Percentiles rank a stretch among this genome's conserved stretches.
Conservation (phyloP, 2,329 filamentous ascomycete genomes). For the Neonectria punicea region DNA sequence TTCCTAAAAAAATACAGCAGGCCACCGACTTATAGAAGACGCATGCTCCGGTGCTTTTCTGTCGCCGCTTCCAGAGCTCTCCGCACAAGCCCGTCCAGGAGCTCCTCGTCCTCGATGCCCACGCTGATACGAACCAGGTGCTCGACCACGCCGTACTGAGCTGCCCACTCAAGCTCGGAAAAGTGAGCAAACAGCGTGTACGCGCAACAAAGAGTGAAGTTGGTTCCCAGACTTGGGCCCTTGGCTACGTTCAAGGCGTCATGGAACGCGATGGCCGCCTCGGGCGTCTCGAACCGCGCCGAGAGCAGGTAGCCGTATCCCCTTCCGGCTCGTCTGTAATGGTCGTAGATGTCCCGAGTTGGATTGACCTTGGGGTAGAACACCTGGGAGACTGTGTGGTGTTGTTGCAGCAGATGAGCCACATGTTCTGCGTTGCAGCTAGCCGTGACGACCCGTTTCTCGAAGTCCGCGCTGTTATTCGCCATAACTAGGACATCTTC, state of each 20-base stretch:
- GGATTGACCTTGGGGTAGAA: slow-evolving; percentile 55
- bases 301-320: slow-evolving; percentile 64
- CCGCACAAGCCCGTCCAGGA: slow-evolving; percentile 38
- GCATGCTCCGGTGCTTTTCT: background rate
- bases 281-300: slow-evolving; percentile 56
- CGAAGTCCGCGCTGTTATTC: slow-evolving; percentile 52
- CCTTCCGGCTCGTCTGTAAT: slow-evolving; percentile 48
- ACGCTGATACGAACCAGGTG: slow-evolving; percentile 57
- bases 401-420: slow-evolving; percentile 41
- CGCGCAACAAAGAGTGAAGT: slow-evolving; percentile 55
- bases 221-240: slow-evolving; percentile 63
- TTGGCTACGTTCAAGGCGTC: slow-evolving; percentile 58
- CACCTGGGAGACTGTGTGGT: slow-evolving; percentile 43
- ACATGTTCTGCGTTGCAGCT: slow-evolving; percentile 41
- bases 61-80: slow-evolving; percentile 31
- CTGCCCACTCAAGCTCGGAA: slow-evolving; percentile 50
- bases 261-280: slow-evolving; percentile 57
- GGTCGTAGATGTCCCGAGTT: slow-evolving; percentile 47
- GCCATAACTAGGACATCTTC: slow-evolving; percentile 47
- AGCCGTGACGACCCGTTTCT: slow-evolving; percentile 45
- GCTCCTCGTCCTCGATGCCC: slow-evolving; percentile 53
- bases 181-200: slow-evolving; percentile 55
- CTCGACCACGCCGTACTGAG: slow-evolving; percentile 51
- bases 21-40: too few relatives aligned
- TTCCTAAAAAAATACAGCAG: too few relatives aligned